Conservation (phyloP, 257 asterid species). For the Solanum ossicruentum region DNA sequence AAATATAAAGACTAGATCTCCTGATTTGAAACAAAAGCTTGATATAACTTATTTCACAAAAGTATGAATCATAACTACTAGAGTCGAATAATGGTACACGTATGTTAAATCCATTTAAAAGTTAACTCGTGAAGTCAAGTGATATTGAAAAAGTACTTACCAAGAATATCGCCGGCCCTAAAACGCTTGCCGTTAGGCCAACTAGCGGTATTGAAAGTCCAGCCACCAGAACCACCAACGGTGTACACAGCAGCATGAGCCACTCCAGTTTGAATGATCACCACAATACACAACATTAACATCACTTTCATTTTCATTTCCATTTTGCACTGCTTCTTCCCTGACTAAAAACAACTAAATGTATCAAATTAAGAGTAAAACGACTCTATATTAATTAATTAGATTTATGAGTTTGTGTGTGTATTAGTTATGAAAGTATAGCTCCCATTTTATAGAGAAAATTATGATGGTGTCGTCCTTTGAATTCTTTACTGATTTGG, state of each 20-base stretch:
- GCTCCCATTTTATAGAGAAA: background rate
- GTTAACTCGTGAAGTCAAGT: background rate
- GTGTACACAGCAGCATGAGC: conserved; percentile 21
- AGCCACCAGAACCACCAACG: conserved; percentile 37
- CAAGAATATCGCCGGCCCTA: conserved; percentile 42
- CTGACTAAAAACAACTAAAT: background rate
- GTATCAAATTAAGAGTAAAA: background rate
- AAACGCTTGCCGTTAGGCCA: conserved; percentile 47
- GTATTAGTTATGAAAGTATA: background rate
- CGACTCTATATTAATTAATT: background rate
- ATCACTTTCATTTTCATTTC: background rate
- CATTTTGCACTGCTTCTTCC: conserved; percentile 38
- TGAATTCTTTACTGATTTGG: background rate
- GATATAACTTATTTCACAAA: too few relatives aligned
- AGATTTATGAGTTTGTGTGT: background rate
- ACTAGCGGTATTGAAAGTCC: conserved; percentile 29
- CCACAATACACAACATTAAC: conserved; percentile 7
- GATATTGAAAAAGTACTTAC: conserved; percentile 5
- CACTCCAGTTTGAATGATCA: conserved; percentile 4
- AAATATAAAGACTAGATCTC: too few relatives aligned
- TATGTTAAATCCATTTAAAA: background rate
- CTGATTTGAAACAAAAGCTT: too few relatives aligned
- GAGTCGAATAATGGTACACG: background rate
- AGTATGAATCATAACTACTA: background rate
- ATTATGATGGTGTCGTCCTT: background rate